Percentiles rank a stretch among this genome's conserved stretches.
Conservation (phyloP, 495 filamentous ascomycete genomes). For the Xylaria cubensis region DNA sequence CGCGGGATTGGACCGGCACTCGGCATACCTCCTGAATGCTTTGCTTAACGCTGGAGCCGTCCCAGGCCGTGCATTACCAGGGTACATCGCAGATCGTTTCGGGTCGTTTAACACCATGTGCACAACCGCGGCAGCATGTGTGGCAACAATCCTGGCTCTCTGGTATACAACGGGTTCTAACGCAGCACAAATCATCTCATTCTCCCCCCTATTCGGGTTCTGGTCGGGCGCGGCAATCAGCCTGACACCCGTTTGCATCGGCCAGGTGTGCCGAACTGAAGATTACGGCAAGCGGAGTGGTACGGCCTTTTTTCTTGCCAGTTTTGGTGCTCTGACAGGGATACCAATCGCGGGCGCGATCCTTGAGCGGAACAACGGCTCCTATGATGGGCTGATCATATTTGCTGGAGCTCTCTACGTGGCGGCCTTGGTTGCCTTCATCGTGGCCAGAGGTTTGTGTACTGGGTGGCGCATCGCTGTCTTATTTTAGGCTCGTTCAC, state of each 20-base stretch:
- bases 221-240: conserved; percentile 84
- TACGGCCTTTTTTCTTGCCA: conserved; percentile 87
- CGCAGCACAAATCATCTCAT: conserved; percentile 69
- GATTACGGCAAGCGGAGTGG: conserved; percentile 86
- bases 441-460: conserved; percentile 23
- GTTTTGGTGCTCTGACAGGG: conserved; percentile 85
- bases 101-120: conserved; percentile 60
- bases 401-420: conserved; percentile 49
- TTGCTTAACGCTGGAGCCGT: conserved; percentile 64
- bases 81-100: conserved; percentile 71
- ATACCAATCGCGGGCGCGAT: conserved; percentile 87
- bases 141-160: conserved; percentile 72
- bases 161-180: conserved; percentile 77
- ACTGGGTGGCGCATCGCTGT: conserved; percentile 19
- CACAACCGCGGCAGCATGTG: conserved; percentile 65
- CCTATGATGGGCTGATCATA: conserved; percentile 67
- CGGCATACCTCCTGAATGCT: conserved; percentile 68
- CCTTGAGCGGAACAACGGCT: conserved; percentile 50
- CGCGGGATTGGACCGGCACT: conserved; percentile 56
- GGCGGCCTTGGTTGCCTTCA: conserved; percentile 18
- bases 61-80: conserved; percentile 74
- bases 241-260: conserved; percentile 86
- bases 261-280: conserved; percentile 86
- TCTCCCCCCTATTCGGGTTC: conserved; percentile 82
- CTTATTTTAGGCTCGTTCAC: neutral